Evolutionary conservation across 208 protist species (phyloP), one percentile per base, ranked within the genome.

Genomic region (Entamoeba dispar): DNA sequence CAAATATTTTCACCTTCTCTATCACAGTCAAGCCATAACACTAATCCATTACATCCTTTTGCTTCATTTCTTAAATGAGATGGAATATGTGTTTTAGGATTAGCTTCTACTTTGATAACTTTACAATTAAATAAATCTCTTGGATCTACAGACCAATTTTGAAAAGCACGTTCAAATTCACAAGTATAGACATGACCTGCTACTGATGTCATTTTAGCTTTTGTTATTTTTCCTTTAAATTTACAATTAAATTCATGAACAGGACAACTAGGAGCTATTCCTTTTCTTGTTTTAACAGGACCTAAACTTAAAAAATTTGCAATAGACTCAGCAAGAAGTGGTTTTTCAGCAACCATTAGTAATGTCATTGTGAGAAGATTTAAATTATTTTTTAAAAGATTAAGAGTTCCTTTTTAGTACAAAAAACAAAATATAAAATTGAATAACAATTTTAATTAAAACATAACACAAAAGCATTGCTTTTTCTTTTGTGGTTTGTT

Each of bases 1-100:
- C 97, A 98, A 92, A 99, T 98, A 93, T 99, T 98, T 95, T 99
- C 97, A 19, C 98, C 98, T 93, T 99, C 98, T 27, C 97, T 96
- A 96, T 99, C 98, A 94, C 97, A 98, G 93, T 99, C 98, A 3
- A 98, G 95, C 96, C 97, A 98, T 34, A 98, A 95, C 10, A 98
- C 96, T 38, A 98, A 94, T 77, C 96, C 95, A 91, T 97, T 96
- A 91, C 92, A 55, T 50, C 27, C 27, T 34, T 49, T 57, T 27
- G 91, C 10, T n/a, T 57, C 50, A 91, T 14, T 73, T 27, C 17
- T 50, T 34, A 95, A 55, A 50, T 61, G 47, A 34, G 8, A 0
- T 19, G 49, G 5, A 49, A 95, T 31, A 77, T 43, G 19, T 43
- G 38, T 91, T 34, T 50, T 34, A 8, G 49, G 38, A 47, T 93